Evolutionary conservation across 2,329 filamentous ascomycete species (phyloP), one percentile per base, ranked within the genome.

Genomic region (Paecilomyces formosus): DNA sequence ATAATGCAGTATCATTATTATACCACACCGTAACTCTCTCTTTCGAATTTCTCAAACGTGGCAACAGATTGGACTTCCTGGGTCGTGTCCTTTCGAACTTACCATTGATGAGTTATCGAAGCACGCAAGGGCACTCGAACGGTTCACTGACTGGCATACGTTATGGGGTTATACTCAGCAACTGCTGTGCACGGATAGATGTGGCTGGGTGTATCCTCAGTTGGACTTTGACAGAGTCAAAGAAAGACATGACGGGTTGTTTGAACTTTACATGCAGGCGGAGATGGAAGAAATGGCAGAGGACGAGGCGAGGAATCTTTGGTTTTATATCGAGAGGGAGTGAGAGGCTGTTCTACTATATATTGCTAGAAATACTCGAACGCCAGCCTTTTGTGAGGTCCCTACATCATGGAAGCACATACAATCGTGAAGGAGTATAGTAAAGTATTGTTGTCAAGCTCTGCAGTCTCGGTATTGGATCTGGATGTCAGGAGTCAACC

Each of bases 121-220:
- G 13, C 62, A 65, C 45, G 49, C 5, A 5, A 26, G 50, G 35
- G 60, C 62, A 53, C 56, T 64, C 55, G 21, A 56, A 21, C 15
- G 21, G 51, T 62, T 63, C 31, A 59, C 53, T 22, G 60, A 63
- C 53, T 63, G 60, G 62, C 58, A 61, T 1, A 57, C 33, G 31
- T 35, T 64, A 5, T 58, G 61, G 35, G 39, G 35, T 12, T 62
- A 64, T 35, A 63, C 63, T 3, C 63, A 64, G 53, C 59, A 63
- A 28, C 9, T 63, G 33, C 51, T 66, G 31, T 57, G 60, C 12
- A 33, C 62, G 22, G 61, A 66, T 61, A 61, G 60, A 21, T 62
- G 64, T 7, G 63, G 64, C 8, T 64, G 63, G 63, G 22, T 66
- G 13, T 35, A 60, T 2, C 63, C 63, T 3, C 59, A 61, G 9